Conservation (phyloP, 208 protist genomes). For the Blastocrithidia nonstop region DNA sequence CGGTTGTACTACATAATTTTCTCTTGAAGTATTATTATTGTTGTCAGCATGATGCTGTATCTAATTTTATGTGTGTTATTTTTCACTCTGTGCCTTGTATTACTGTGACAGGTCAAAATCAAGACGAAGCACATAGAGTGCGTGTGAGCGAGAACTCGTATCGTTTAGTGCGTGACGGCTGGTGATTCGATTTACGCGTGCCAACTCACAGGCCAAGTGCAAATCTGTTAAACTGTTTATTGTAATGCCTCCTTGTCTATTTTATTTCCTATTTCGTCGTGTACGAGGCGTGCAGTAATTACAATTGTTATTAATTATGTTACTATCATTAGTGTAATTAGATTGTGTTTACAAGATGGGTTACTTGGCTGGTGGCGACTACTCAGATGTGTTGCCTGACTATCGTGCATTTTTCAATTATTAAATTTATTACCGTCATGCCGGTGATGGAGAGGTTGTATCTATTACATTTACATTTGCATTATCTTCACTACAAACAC, state of each 20-base stretch:
- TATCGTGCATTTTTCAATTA: too few species aligned
- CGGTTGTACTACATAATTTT: slow-evolving; percentile 2
- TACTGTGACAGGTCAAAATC: slow-evolving; percentile 37
- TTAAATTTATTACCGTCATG: too few species aligned
- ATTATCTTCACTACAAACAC: too few species aligned
- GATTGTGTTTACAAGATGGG: too few species aligned
- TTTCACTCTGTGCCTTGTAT: not conserved
- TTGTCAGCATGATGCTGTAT: not conserved
- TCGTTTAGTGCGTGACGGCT: slow-evolving; percentile 51
- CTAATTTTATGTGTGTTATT: not conserved
- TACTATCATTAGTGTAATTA: not conserved
- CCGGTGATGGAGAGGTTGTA: too few species aligned
- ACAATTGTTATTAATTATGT: slow-evolving; percentile 3
- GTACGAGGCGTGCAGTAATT: not conserved
- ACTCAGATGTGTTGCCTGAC: slow-evolving; percentile 5
- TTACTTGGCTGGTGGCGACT: too few species aligned
- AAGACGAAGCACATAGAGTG: slow-evolving; percentile 74
- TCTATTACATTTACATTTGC: too few species aligned
- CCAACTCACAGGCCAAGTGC: slow-evolving; percentile 37
- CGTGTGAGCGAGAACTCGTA: slow-evolving; percentile 72
- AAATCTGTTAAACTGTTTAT: slow-evolving; percentile 53
- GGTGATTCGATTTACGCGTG: slow-evolving; percentile 63
- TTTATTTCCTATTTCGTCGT: not conserved
- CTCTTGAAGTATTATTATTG: not conserved
- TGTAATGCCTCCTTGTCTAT: slow-evolving; percentile 39